phyloP scores from a whole-genome alignment of 495 filamentous ascomycete genomes.

The Podospora anserina region DNA sequence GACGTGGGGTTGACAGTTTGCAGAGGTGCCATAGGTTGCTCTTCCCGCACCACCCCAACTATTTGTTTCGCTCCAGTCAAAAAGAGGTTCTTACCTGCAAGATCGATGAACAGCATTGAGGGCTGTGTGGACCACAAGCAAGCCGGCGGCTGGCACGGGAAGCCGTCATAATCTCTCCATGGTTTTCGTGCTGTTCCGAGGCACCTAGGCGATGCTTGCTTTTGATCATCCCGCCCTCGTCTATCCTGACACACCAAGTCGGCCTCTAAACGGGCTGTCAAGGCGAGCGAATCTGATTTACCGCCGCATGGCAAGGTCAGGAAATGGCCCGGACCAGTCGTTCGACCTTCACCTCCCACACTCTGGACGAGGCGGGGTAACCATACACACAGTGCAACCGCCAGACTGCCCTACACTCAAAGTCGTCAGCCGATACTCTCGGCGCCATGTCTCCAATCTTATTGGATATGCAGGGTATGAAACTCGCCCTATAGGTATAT shows the following conservation, averaged over 20 bases:
- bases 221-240: conserved; percentile 1
- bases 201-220: background rate
- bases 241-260: conserved; percentile 13
- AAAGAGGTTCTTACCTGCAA: conserved; percentile 3
- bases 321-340: conserved; percentile 13
- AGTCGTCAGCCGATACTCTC: background rate
- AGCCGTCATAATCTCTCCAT: background rate
- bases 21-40: background rate
- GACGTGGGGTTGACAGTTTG: conserved; percentile 1
- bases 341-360: background rate
- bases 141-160: background rate
- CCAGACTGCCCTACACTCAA: background rate
- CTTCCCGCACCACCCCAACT: background rate
- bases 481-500: background rate
- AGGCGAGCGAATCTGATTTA: conserved; percentile 8
- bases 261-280: conserved; percentile 11
- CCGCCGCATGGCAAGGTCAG: conserved; percentile 12
- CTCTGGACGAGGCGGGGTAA: background rate
- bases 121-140: background rate
- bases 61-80: background rate
- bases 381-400: background rate
- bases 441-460: background rate
- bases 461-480: background rate
- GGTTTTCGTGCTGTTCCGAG: conserved; percentile 10
- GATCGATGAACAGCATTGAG: background rate